A percentile compares a stretch with the other conserved stretches of the same genome.
These are phyloP conservation scores for Seiridium cupressi DNA, from an alignment of 2,329 filamentous ascomycete species.

Conservation along the genomic window DNA sequence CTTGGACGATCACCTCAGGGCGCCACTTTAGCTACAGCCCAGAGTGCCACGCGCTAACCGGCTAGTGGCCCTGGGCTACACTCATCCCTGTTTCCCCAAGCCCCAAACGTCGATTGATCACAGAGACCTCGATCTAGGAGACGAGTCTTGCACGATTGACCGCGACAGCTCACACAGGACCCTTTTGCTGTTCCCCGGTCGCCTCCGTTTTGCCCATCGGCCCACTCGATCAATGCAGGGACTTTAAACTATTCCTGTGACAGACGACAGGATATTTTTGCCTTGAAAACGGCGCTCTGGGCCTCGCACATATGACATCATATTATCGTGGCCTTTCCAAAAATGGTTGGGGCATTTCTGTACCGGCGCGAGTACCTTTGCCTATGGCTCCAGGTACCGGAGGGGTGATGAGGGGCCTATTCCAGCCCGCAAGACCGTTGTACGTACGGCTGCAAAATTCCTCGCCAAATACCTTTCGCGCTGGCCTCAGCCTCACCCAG, in stretches of 20 bases:
- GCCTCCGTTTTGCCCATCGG: background rate
- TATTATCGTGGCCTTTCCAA: background rate
- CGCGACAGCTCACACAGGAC: background rate
- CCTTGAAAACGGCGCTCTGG: background rate
- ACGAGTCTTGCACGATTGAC: background rate
- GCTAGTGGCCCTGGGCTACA: background rate
- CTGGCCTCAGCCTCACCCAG: background rate
- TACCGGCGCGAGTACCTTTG: background rate
- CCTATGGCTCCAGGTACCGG: background rate
- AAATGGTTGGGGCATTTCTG: background rate
- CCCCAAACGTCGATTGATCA: conserved; percentile 8
- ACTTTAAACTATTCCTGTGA: background rate
- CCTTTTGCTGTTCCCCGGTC: background rate
- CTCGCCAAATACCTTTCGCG: background rate
- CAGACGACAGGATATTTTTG: background rate
- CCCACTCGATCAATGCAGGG: background rate
- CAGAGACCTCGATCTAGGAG: conserved; percentile 1
- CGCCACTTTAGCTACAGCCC: background rate
- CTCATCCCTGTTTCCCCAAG: background rate
- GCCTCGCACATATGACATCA: background rate
- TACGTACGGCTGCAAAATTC: too few species aligned
- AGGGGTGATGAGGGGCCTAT: background rate
- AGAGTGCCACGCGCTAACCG: conserved; percentile 6
- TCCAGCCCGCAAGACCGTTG: background rate
- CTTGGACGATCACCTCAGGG: background rate